Evolutionary conservation across 176 grass and related monocot species (phyloP), one percentile per base, ranked within the genome.

Genomic region (Zizania latifolia): DNA sequence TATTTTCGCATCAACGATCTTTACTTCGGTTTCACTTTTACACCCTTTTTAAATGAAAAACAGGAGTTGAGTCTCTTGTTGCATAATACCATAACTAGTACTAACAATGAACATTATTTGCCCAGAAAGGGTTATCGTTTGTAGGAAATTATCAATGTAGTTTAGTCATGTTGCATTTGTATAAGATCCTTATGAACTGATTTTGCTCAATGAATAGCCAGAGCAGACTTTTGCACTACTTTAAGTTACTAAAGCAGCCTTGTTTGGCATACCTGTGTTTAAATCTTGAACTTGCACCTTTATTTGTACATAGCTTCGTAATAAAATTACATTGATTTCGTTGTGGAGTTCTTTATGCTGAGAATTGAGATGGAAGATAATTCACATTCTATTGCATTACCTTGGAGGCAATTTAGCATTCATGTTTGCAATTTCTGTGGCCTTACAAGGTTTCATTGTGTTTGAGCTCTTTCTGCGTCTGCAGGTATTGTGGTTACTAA

Each of bases 401-500:
- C 28, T 22, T 75, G 57, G 45, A 14, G 27, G 32, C 61, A 50
- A 15, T 63, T 84, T 22, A 34, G 15, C 45, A 37, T 46, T 63
- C 14, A 40, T 83, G 5, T 45, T 70, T 74, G 34, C 28, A 24
- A 2, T 40, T 33, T 39, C 39, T 16, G 37, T 55, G 38, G 19
- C 21, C 0, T 40, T 39, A 26, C 65, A 89, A 24, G 28, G 26
- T 70, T 79, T 43, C 30, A 58, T 45, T 74, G 68, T 65, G 37
- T 64, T 62, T 74, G 27, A 22, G 5, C 51, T 63, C 4, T 59
- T 83, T 81, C 15, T 81, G 34, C 26, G 70, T 57, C 33, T 48
- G 53, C 80, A 99, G 95, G 95, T 53, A 99, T 99, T 75, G 95
- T 99, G 3, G 95, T 99, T 46, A 99, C 95, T 54, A 99, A 99